phyloP scores from a whole-genome alignment of 441 rosid genomes.

The Pelargonium citronellum region DNA sequence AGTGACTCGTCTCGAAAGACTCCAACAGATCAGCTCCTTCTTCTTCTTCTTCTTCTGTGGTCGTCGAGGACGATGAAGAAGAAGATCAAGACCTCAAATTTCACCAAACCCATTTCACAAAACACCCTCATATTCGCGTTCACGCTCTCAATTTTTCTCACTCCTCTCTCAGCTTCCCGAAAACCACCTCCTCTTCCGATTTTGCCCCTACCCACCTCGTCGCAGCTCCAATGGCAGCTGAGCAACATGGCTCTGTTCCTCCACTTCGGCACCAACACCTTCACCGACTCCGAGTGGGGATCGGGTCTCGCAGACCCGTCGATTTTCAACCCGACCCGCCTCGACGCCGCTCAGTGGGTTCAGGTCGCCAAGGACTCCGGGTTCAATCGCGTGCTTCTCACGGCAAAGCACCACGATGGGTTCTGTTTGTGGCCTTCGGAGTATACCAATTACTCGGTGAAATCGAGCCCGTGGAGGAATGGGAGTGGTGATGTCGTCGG shows the following conservation, averaged over 20 bases:
- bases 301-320: constrained; percentile 65
- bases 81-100: background rate
- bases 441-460: constrained; percentile 68
- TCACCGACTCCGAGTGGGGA: constrained; percentile 88
- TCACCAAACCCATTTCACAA: background rate
- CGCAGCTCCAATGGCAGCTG: constrained; percentile 84
- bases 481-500: constrained; percentile 70
- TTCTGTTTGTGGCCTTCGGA: constrained; percentile 84
- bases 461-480: constrained; percentile 54
- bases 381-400: constrained; percentile 64
- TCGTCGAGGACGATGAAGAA: constrained; percentile 8
- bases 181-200: constrained; percentile 74
- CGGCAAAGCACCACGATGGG: constrained; percentile 94
- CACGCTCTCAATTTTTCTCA: constrained; percentile 10
- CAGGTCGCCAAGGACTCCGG: constrained; percentile 62
- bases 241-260: constrained; percentile 63
- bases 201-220: constrained; percentile 61
- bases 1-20: background rate
- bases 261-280: constrained; percentile 84
- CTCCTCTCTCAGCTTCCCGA: constrained; percentile 26
- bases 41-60: background rate
- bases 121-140: constrained; percentile 19
- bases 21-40: background rate
- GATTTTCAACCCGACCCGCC: constrained; percentile 51
- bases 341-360: constrained; percentile 78